These are phyloP conservation scores for Aspergillus nidulans DNA, from an alignment of 495 filamentous ascomycete species.

Conservation along the genomic window DNA sequence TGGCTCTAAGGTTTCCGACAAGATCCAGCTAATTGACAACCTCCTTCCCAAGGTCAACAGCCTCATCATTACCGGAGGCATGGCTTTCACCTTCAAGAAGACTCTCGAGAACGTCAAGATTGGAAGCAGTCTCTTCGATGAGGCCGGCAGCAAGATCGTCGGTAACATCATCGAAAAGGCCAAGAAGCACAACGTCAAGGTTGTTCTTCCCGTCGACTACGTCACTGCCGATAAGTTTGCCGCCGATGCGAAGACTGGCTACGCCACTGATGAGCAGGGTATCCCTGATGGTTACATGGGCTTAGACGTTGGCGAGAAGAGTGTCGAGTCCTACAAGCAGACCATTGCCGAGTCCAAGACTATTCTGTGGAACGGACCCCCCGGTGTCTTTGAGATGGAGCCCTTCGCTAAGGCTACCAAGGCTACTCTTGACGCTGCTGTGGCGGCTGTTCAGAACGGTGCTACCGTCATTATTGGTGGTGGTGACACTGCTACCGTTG, in stretches of 20 bases:
- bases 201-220: constrained; percentile 93
- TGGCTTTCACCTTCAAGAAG: constrained; percentile 99
- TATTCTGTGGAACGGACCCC: constrained; percentile 98
- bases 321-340: constrained; percentile 75
- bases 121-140: constrained; percentile 89
- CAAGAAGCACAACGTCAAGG: constrained; percentile 89
- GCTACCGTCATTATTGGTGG: constrained; percentile 97
- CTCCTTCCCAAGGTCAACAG: constrained; percentile 94
- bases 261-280: constrained; percentile 80
- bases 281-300: constrained; percentile 98
- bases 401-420: constrained; percentile 89
- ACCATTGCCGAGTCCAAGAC: constrained; percentile 86
- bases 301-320: constrained; percentile 88
- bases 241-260: constrained; percentile 73
- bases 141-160: constrained; percentile 91
- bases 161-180: constrained; percentile 87
- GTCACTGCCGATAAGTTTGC: constrained; percentile 93
- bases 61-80: constrained; percentile 93
- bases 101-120: constrained; percentile 86
- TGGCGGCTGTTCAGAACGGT: constrained; percentile 69
- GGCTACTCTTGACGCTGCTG: constrained; percentile 79
- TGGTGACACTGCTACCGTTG: constrained; percentile 96
- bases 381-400: constrained; percentile 96
- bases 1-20: constrained; percentile 97
- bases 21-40: constrained; percentile 99